Conservation (phyloP, 139 green algal genomes). For the Picochlorum sp. region DNA sequence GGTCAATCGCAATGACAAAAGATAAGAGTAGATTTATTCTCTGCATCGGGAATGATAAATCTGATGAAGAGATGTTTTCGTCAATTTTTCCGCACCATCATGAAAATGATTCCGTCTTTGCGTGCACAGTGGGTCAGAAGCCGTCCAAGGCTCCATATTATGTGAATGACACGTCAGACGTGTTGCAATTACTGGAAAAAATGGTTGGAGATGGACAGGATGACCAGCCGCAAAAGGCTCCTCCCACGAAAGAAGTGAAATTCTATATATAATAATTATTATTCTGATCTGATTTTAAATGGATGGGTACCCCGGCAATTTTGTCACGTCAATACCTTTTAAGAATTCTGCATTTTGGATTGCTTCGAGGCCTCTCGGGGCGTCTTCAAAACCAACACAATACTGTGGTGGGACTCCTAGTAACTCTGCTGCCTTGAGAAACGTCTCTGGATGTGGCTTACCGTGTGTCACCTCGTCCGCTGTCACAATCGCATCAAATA, state of each 20-base stretch:
- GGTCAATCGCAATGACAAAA: conserved; percentile 41
- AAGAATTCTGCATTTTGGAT: conserved; percentile 31
- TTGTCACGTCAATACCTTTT: conserved; percentile 32
- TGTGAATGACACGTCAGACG: conserved; percentile 85
- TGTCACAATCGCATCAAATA: conserved; percentile 26
- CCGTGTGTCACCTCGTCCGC: conserved; percentile 29
- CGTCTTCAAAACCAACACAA: conserved; percentile 43
- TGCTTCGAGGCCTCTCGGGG: conserved; percentile 26
- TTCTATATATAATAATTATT: conserved; percentile 4
- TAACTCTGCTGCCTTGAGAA: conserved; percentile 29
- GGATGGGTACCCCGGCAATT: conserved; percentile 16
- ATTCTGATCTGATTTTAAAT: not conserved
- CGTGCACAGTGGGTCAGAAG: conserved; percentile 93
- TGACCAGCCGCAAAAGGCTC: not conserved
- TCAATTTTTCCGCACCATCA: conserved; percentile 43
- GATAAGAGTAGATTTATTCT: conserved; percentile 79
- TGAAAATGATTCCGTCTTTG: conserved; percentile 71
- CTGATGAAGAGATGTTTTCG: conserved; percentile 97
- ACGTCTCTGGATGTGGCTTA: conserved; percentile 43
- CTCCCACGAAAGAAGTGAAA: not conserved
- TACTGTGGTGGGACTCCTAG: conserved; percentile 28
- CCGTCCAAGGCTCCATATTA: conserved; percentile 91
- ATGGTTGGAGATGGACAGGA: not conserved
- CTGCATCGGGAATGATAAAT: conserved; percentile 94
- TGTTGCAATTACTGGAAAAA: conserved; percentile 48